Percentiles rank a stretch among this genome's conserved stretches.
phyloP scores from a whole-genome alignment of 1,284 basidiomycete genomes.

The Tetrapyrgos nigripes region DNA sequence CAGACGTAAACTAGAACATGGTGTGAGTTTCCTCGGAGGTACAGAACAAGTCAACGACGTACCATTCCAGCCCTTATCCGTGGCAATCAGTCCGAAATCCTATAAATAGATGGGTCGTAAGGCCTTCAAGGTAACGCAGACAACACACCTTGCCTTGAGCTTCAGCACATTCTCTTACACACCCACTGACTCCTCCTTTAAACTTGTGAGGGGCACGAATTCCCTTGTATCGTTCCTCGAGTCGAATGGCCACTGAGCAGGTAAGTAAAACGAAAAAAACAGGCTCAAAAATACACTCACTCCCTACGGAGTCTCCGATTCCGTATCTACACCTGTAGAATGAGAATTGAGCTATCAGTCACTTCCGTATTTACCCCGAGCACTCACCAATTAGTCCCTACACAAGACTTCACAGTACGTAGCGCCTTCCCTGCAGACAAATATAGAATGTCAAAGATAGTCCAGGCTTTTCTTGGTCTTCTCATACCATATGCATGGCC shows the following conservation, averaged over 20 bases:
- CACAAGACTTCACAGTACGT: conserved; percentile 49
- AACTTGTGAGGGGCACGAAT: conserved; percentile 79
- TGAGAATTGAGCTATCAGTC: not conserved
- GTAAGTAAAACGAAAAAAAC: no score
- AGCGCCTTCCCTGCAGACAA: conserved; percentile 33
- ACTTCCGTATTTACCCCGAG: not conserved
- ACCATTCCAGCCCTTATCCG: conserved; percentile 80
- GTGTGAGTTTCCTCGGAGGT: not conserved
- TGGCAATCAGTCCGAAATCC: conserved; percentile 83
- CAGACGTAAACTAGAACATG: conserved; percentile 64
- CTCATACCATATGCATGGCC: conserved; percentile 76
- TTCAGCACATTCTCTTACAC: conserved; percentile 79
- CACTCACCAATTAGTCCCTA: conserved; percentile 42
- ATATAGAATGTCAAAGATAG: not conserved
- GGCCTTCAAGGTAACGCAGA: no score
- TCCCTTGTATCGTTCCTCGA: conserved; percentile 80
- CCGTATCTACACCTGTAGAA: conserved; percentile 77
- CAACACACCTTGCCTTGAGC: conserved; percentile 60
- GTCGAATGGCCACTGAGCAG: conserved; percentile 62
- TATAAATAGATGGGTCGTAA: no score
- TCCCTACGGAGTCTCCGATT: conserved; percentile 76
- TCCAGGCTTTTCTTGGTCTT: not conserved
- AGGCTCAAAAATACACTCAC: not conserved
- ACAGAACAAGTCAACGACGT: conserved; percentile 22
- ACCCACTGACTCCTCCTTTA: conserved; percentile 83